Conservation (phyloP, 2,329 filamentous ascomycete species). For the Boeremia lycopersici region DNA sequence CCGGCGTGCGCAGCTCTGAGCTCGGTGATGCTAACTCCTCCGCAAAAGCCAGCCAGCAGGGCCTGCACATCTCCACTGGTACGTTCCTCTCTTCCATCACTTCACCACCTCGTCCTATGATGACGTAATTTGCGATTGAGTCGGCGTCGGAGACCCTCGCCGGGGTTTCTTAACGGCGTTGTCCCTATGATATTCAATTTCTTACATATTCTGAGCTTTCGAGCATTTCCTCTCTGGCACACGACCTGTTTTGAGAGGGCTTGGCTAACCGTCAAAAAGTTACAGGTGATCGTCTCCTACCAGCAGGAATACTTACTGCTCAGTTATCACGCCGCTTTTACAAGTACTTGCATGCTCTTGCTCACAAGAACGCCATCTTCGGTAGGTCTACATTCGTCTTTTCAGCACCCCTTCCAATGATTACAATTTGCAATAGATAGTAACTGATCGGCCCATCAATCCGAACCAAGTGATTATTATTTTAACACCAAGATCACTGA, state of each 20-base stretch:
- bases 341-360: background rate
- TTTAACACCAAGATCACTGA: constrained; percentile 73
- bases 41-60: constrained; percentile 7
- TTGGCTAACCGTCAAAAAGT: constrained; percentile 21
- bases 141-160: constrained; percentile 84
- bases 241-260: background rate
- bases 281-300: background rate
- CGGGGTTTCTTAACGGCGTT: constrained; percentile 81
- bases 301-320: background rate
- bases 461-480: constrained; percentile 56
- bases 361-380: background rate
- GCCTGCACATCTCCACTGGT: constrained; percentile 22
- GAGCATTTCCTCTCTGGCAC: background rate
- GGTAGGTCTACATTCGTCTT: constrained; percentile 3
- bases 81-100: constrained; percentile 21
- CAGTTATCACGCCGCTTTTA: background rate
- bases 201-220: constrained; percentile 96
- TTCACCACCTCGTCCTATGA: constrained; percentile 61
- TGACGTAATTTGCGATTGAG: constrained; percentile 99
- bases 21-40: constrained; percentile 13
- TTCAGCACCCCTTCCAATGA: constrained; percentile 59
- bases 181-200: constrained; percentile 85
- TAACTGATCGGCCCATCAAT: constrained; percentile 58
- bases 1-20: background rate
- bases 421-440: constrained; percentile 71